A percentile compares a stretch with the other conserved stretches of the same genome.
phyloP scores from a whole-genome alignment of 495 filamentous ascomycete species.

The Aspergillus sparsus region DNA sequence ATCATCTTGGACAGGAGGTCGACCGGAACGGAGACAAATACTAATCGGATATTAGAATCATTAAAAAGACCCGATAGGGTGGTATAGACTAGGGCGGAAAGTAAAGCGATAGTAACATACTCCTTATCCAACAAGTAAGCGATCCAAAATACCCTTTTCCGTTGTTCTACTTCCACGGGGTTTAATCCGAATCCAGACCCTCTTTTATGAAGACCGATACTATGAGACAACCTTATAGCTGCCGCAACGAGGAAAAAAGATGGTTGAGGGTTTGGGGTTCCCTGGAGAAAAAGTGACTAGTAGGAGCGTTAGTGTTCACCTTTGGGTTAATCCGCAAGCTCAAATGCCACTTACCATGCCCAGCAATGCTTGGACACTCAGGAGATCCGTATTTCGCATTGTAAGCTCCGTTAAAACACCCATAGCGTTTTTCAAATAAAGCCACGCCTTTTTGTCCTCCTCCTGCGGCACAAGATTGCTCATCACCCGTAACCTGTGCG shows the following conservation, averaged over 20 bases:
- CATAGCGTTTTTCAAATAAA: slow-evolving; percentile 95
- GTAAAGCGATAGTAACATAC: slow-evolving; percentile 36
- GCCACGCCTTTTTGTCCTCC: slow-evolving; percentile 92
- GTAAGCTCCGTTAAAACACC: slow-evolving; percentile 87
- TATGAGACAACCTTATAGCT: slow-evolving; percentile 88
- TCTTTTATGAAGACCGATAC: slow-evolving; percentile 91
- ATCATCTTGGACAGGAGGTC: slow-evolving; percentile 93
- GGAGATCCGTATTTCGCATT: slow-evolving; percentile 91
- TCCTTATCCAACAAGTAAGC: slow-evolving; percentile 96
- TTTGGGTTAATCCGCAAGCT: neutral
- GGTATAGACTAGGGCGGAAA: neutral
- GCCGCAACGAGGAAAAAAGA: slow-evolving; percentile 92
- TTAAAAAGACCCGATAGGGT: neutral
- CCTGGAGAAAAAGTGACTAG: slow-evolving; percentile 87
- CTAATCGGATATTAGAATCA: slow-evolving; percentile 36
- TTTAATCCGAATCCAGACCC: slow-evolving; percentile 90
- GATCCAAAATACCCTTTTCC: slow-evolving; percentile 98
- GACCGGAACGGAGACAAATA: slow-evolving; percentile 86
- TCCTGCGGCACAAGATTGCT: slow-evolving; percentile 86
- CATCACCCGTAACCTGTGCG: slow-evolving; percentile 92
- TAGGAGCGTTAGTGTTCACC: slow-evolving; percentile 18
- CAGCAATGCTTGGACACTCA: slow-evolving; percentile 94
- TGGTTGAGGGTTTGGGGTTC: slow-evolving; percentile 94
- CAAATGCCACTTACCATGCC: slow-evolving; percentile 68
- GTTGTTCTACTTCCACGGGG: slow-evolving; percentile 86